Percentiles rank a stretch among this genome's conserved stretches.
Conservation (phyloP, 2,329 filamentous ascomycete genomes). For the Macrophomina phaseolina region DNA sequence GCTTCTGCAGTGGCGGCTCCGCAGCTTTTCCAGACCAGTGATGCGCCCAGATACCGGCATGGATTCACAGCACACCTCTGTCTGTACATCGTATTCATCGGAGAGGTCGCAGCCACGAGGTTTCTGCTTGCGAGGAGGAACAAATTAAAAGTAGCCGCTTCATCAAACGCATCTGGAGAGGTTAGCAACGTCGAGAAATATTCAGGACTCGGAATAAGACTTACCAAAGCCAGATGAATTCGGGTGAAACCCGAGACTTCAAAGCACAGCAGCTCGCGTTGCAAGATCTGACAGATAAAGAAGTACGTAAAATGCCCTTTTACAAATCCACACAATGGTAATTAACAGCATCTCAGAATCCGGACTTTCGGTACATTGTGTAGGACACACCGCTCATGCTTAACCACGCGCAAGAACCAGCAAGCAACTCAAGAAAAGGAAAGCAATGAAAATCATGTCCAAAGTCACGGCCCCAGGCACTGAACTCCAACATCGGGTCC, state of each 20-base stretch:
- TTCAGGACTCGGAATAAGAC: neutral
- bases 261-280: neutral
- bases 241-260: neutral
- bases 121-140: constrained; percentile 28
- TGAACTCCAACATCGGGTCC: too few relatives aligned
- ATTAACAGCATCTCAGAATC: neutral
- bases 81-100: constrained; percentile 28
- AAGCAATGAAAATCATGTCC: too few relatives aligned
- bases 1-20: constrained; percentile 27
- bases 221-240: neutral
- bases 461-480: too few relatives aligned
- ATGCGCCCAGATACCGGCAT: constrained; percentile 30
- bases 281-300: constrained; percentile 13
- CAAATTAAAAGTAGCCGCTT: constrained; percentile 15
- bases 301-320: neutral
- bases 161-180: neutral
- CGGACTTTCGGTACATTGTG: neutral
- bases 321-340: too few relatives aligned
- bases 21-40: constrained; percentile 30
- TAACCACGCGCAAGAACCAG: too few relatives aligned
- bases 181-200: neutral
- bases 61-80: constrained; percentile 30
- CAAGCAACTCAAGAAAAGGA: too few relatives aligned
- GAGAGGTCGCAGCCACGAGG: constrained; percentile 22
- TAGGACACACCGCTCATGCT: too few relatives aligned